A percentile compares a stretch with the other conserved stretches of the same genome.
Conservation (phyloP, 2,329 filamentous ascomycete genomes). For the Aspergillus sp. region DNA sequence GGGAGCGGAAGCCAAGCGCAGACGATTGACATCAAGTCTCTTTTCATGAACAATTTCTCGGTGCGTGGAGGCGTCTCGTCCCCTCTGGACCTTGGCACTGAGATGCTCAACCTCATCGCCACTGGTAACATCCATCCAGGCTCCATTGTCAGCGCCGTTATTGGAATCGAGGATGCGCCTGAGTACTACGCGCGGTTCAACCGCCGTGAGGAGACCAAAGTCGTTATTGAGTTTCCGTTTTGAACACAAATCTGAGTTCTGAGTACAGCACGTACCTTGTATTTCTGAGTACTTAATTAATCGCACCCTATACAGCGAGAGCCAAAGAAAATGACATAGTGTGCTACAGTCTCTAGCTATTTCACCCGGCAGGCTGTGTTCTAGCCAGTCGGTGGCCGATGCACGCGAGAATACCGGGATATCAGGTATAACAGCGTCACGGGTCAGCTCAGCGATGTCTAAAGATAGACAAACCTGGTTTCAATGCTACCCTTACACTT, state of each 20-base stretch:
- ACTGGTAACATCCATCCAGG: conserved; percentile 25
- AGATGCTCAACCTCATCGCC: conserved; percentile 21
- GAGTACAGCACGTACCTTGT: too few species aligned
- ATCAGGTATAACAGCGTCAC: too few species aligned
- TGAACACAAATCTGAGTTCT: background rate
- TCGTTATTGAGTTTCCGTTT: conserved; percentile 13
- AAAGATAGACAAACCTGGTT: too few species aligned
- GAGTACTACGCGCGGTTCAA: conserved; percentile 27
- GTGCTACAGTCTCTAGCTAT: too few species aligned
- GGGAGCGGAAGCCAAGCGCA: background rate
- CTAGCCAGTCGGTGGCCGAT: too few species aligned
- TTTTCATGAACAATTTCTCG: background rate
- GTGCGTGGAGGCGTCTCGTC: background rate
- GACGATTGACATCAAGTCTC: background rate
- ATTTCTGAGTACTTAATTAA: too few species aligned
- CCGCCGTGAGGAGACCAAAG: conserved; percentile 22
- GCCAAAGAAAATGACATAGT: too few species aligned
- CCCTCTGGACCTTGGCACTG: background rate
- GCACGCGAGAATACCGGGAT: too few species aligned
- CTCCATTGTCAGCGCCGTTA: conserved; percentile 27
- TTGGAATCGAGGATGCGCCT: conserved; percentile 30
- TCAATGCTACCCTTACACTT: too few species aligned
- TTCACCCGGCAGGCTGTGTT: too few species aligned
- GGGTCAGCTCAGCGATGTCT: too few species aligned
- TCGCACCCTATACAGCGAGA: too few species aligned